Conservation (phyloP, 495 filamentous ascomycete species). For the Symbiotaphrina buchneri region DNA sequence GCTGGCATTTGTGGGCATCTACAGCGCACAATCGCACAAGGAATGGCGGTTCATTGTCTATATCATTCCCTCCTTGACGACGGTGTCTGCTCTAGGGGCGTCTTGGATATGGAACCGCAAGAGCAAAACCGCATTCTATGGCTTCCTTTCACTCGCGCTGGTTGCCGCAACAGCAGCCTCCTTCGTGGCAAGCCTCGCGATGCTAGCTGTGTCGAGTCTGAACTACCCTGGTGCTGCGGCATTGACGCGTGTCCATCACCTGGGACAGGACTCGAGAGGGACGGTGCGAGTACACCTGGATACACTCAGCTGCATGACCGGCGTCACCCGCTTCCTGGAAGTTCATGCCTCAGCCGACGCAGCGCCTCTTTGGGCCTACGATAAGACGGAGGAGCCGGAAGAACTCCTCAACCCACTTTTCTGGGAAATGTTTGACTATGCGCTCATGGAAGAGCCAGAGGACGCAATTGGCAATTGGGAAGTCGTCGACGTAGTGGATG, state of each 20-base stretch:
- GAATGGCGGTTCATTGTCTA: slow-evolving; percentile 95
- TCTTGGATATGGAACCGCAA: slow-evolving; percentile 50
- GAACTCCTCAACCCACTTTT: slow-evolving; percentile 37
- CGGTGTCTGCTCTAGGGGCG: slow-evolving; percentile 50
- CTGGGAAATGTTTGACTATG: slow-evolving; percentile 69
- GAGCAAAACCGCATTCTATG: slow-evolving; percentile 30
- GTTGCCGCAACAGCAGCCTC: slow-evolving; percentile 31
- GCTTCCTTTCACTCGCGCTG: slow-evolving; percentile 29
- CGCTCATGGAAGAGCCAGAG: slow-evolving; percentile 43
- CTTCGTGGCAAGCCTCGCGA: slow-evolving; percentile 31
- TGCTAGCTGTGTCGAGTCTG: slow-evolving; percentile 50
- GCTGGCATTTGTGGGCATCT: slow-evolving; percentile 50
- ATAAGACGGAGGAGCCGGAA: slow-evolving; percentile 28
- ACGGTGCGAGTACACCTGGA: slow-evolving; percentile 45
- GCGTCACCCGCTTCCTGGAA: slow-evolving; percentile 71
- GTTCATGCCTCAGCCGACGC: slow-evolving; percentile 7
- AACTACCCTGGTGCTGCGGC: slow-evolving; percentile 82
- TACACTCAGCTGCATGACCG: slow-evolving; percentile 81
- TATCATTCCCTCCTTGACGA: slow-evolving; percentile 57
- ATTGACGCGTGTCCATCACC: slow-evolving; percentile 23
- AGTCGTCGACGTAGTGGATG: slow-evolving; percentile 39
- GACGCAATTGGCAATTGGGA: slow-evolving; percentile 46
- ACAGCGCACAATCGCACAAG: slow-evolving; percentile 80
- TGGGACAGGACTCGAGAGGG: neutral
- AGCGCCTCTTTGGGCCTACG: slow-evolving; percentile 23